Conservation (phyloP, 192 early-diverging fungal genomes). For the Mortierella alpina region DNA sequence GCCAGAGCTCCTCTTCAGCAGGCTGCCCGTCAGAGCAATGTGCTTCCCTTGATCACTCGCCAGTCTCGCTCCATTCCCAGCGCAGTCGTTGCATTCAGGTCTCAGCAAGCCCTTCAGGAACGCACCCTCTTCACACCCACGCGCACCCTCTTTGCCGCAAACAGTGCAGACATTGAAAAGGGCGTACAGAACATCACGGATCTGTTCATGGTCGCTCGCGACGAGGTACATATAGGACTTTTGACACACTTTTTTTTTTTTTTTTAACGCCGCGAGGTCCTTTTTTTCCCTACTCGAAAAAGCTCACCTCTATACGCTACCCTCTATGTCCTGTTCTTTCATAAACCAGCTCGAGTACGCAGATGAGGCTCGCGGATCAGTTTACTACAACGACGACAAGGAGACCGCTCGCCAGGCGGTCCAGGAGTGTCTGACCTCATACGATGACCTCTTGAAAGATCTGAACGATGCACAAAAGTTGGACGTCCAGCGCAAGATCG, state of each 20-base stretch:
- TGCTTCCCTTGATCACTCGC: neutral
- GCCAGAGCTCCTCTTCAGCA: too few species aligned
- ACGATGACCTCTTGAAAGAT: conserved; percentile 35
- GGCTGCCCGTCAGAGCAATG: too few species aligned
- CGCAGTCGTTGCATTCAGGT: neutral
- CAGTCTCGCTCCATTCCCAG: neutral
- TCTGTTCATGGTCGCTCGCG: conserved; percentile 47
- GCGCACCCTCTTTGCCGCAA: neutral
- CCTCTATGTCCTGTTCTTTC: neutral
- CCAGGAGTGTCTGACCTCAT: conserved; percentile 37
- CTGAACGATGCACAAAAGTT: conserved; percentile 37
- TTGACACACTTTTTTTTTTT: neutral
- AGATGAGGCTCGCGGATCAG: conserved; percentile 57
- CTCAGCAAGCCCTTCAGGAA: conserved; percentile 10
- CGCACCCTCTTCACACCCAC: conserved; percentile 17
- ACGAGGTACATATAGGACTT: conserved; percentile 17
- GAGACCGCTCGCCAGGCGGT: conserved; percentile 51
- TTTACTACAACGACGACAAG: conserved; percentile 56
- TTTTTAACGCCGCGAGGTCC: neutral
- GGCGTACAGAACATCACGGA: conserved; percentile 43
- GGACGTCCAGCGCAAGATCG: conserved; percentile 53
- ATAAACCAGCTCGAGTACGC: conserved; percentile 45
- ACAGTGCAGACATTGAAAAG: conserved; percentile 31
- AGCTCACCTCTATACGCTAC: neutral
- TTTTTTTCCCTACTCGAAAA: neutral